Conservation (phyloP, 2,329 filamentous ascomycete genomes). For the Ceratocystis diversiconidia region DNA sequence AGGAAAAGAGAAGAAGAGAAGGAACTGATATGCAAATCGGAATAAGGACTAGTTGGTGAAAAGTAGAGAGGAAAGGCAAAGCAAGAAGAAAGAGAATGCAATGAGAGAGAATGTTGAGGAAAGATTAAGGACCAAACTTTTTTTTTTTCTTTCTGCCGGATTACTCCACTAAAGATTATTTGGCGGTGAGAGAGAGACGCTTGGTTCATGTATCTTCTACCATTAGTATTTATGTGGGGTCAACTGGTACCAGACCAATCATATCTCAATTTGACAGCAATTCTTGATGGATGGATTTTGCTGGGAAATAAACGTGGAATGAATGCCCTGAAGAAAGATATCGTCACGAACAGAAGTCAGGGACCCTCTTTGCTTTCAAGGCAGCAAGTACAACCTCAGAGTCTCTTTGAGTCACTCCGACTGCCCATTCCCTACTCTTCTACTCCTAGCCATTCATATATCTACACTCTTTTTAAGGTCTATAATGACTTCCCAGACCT, state of each 20-base stretch:
- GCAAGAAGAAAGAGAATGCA: conserved; percentile 2
- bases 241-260: conserved; percentile 3
- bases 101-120: conserved; percentile 5
- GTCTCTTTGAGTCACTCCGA: background rate
- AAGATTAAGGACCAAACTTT: conserved; percentile 16
- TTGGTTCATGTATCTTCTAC: background rate
- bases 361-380: background rate
- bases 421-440: background rate
- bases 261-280: background rate
- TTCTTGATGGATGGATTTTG: conserved; percentile 5
- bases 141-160: conserved; percentile 24
- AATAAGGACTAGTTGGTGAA: conserved; percentile 3
- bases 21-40: background rate
- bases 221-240: conserved; percentile 3
- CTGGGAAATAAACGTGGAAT: background rate
- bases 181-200: conserved; percentile 14
- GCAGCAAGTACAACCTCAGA: background rate
- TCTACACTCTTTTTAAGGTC: background rate
- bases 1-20: background rate
- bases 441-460: background rate
- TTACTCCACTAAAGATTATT: conserved; percentile 21
- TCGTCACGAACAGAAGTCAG: background rate
- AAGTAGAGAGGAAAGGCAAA: background rate
- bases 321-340: background rate
- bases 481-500: conserved; percentile 7